Base-by-base conservation (phyloP, 106 monocot genomes). In the Dendrobium officinale region DNA sequence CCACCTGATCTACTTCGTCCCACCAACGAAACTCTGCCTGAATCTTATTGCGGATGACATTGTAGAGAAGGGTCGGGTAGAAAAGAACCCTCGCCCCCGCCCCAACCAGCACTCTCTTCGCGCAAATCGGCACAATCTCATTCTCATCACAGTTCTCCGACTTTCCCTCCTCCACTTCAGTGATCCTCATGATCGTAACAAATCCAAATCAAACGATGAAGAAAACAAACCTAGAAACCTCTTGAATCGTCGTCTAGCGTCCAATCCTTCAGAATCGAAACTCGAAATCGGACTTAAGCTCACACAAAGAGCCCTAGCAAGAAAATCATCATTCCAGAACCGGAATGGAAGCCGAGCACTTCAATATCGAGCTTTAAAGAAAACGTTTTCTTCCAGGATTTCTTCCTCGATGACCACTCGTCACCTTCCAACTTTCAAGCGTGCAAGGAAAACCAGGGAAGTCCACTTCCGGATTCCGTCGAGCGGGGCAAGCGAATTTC, bases 1-100 rank as follows among this genome's bases (percentile, higher is more conserved):
- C 24, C 26, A 95, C 95, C 91, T 93, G 84, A 86, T 93, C 89
- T 7, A 96, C 86, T 79, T 85, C 79, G 61, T 96, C 95, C 95
- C 95, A 96, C 95, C 95, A 96, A 37, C 86, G 91, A 79, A 96
- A 96, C 76, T 89, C 95, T 9, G 93, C 70, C 84, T 96, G 86
- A 72, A 87, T 75, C 88, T 88, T 91, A 82, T 91, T 93, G 80
- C 95, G 78, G 16, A 93, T 55, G 16, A 96, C 89, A 78, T 96
- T 96, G 79, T 96, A 96, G 20, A 96, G 66, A 29, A 96, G 86
- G 0, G 95, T 96, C 49, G 95, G 95, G 80, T 96, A 96, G 82
- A 96, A 96, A n/a, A 96, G 87, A 24, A 89, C 33, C 80, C 93
- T 84, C 6, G 95, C 95, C 31, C 91, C 93, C 54, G 88, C 93